Evolutionary conservation across 306 rosid species (phyloP).

Genomic region (Gastrolobium bilobum): DNA sequence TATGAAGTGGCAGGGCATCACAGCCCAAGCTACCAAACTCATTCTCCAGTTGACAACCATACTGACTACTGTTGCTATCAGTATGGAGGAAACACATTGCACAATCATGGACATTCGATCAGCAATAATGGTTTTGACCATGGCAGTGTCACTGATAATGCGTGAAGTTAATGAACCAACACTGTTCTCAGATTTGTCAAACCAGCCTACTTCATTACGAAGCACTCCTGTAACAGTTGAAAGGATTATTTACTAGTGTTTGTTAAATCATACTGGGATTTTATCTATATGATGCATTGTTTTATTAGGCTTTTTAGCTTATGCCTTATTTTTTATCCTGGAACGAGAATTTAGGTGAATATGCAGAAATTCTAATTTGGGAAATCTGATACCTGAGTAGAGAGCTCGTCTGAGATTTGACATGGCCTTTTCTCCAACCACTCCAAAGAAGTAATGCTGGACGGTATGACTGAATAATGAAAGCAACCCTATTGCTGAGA

Average conservation of each 20-base stretch:
- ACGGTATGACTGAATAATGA: constrained; percentile 78
- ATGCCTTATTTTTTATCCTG: not conserved
- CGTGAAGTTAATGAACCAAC: constrained; percentile 79
- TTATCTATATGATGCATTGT: constrained; percentile 21
- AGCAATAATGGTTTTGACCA: constrained; percentile 85
- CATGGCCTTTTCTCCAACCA: constrained; percentile 93
- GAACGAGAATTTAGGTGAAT: constrained; percentile 23
- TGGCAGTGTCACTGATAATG: constrained; percentile 77
- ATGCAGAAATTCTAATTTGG: constrained; percentile 23
- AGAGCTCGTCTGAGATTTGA: constrained; percentile 71
- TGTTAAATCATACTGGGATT: constrained; percentile 22
- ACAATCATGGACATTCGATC: constrained; percentile 89
- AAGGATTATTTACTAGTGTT: not conserved
- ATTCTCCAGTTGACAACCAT: constrained; percentile 86
- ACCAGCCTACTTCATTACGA: constrained; percentile 84
- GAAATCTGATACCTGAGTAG: constrained; percentile 69
- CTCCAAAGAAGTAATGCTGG: constrained; percentile 89
- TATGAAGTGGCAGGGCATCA: constrained; percentile 98
- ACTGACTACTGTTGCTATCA: constrained; percentile 88
- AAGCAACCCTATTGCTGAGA: constrained; percentile 71
- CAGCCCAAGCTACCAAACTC: constrained; percentile 95
- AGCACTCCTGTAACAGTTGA: constrained; percentile 70
- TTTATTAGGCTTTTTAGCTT: constrained; percentile 24
- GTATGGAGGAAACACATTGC: constrained; percentile 86
- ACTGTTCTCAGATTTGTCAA: constrained; percentile 82